Conservation (phyloP, 768 basidiomycete species). For the Chalciporus piperatus region DNA sequence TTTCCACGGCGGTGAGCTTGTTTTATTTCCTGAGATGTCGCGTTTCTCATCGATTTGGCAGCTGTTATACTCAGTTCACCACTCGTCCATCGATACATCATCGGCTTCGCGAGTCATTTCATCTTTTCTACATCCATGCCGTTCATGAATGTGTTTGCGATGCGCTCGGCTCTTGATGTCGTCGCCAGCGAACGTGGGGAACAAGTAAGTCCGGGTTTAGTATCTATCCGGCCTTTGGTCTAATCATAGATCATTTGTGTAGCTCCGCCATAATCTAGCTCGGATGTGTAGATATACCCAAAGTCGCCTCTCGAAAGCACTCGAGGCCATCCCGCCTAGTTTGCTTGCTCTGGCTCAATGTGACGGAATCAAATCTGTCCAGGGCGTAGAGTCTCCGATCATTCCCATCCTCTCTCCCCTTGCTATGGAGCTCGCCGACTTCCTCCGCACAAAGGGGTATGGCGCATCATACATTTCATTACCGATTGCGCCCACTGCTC, state of each 20-base stretch:
- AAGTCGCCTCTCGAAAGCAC: neutral
- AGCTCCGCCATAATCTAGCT: conserved; percentile 17
- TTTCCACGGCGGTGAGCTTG: conserved; percentile 15
- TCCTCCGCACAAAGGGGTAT: conserved; percentile 14
- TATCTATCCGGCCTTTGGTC: no score
- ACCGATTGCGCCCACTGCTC: conserved; percentile 13
- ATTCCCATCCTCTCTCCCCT: conserved; percentile 17
- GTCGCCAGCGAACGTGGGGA: conserved; percentile 13
- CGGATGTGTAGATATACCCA: conserved; percentile 13
- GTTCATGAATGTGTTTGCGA: conserved; percentile 17
- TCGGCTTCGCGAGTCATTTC: conserved; percentile 18
- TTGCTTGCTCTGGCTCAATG: no score
- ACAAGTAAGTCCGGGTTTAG: conserved; percentile 11
- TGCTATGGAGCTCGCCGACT: conserved; percentile 10
- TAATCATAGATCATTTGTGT: neutral
- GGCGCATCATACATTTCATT: conserved; percentile 10
- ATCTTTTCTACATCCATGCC: conserved; percentile 24
- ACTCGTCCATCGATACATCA: conserved; percentile 16
- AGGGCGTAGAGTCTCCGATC: conserved; percentile 16
- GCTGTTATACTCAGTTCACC: conserved; percentile 19
- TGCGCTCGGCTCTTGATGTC: conserved; percentile 42
- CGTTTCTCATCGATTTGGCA: neutral
- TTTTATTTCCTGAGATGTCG: no score
- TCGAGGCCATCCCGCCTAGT: conserved; percentile 2
- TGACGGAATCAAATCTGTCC: neutral